Percentiles rank a stretch among this genome's conserved stretches.
phyloP scores from a whole-genome alignment of 75 land plant genomes.

The Picea glauca region DNA sequence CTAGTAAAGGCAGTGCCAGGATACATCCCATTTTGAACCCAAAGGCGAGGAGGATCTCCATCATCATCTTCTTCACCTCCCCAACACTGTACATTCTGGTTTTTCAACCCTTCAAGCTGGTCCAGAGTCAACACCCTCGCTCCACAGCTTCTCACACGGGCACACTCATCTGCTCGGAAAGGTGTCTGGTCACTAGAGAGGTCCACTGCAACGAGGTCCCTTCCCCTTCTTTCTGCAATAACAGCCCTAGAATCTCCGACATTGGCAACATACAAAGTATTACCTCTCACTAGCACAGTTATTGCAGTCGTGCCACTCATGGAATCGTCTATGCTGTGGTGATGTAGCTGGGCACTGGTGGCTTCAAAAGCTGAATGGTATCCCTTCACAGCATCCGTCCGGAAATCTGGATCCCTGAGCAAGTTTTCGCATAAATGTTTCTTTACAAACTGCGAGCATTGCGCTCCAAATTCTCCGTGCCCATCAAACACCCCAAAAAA shows the following conservation, averaged over 20 bases:
- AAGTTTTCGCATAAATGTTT: conserved; percentile 66
- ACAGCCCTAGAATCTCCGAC: conserved; percentile 97
- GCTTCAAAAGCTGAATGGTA: conserved; percentile 51
- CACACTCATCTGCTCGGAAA: conserved; percentile 84
- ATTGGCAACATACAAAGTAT: conserved; percentile 72
- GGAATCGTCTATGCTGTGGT: conserved; percentile 51
- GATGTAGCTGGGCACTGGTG: conserved; percentile 72
- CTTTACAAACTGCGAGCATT: conserved; percentile 87
- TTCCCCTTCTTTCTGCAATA: conserved; percentile 68
- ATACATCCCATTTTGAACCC: conserved; percentile 97
- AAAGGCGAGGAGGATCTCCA: conserved; percentile 96
- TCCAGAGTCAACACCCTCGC: conserved; percentile 90
- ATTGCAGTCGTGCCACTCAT: conserved; percentile 93
- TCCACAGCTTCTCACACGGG: conserved; percentile 83
- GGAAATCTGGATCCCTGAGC: conserved; percentile 41
- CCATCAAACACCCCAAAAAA: conserved; percentile 93
- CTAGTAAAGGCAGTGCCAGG: conserved; percentile 99
- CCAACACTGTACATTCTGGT: conserved; percentile 85
- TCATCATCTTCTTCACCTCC: conserved; percentile 91
- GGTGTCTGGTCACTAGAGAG: conserved; percentile 95
- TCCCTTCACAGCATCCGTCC: conserved; percentile 54
- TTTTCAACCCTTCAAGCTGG: conserved; percentile 92
- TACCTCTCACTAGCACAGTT: conserved; percentile 67
- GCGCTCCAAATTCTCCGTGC: conserved; percentile 83
- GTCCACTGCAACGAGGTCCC: conserved; percentile 68